phyloP scores from a whole-genome alignment of 225 moss, liverwort and hornwort species.

The Bryoerythrophyllum caledonicum region DNA sequence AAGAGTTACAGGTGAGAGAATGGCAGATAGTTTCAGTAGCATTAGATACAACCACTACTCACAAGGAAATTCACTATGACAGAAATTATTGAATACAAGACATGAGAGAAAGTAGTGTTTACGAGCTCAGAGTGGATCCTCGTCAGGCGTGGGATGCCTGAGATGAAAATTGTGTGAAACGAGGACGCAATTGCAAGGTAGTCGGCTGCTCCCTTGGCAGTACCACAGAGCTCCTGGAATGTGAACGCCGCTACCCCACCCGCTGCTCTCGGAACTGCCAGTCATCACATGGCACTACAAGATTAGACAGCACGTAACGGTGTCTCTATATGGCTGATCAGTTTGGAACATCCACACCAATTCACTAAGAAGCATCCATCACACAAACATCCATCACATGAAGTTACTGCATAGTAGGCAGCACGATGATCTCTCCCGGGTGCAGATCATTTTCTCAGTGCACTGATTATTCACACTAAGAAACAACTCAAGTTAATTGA shows the following conservation, averaged over 20 bases:
- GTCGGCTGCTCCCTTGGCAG: conserved; percentile 75
- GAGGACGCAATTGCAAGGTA: conserved; percentile 81
- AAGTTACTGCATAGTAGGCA: too few species aligned
- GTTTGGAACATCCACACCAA: background rate
- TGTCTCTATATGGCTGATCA: too few species aligned
- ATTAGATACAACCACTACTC: background rate
- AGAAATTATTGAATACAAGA: background rate
- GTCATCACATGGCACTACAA: conserved; percentile 10
- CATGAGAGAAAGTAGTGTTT: background rate
- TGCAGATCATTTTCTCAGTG: too few species aligned
- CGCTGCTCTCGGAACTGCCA: conserved; percentile 72
- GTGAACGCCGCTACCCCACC: conserved; percentile 74
- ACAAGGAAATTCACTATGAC: background rate
- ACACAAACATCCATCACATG: background rate
- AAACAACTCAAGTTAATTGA: too few species aligned
- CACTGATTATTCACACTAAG: too few species aligned
- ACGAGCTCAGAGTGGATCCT: conserved; percentile 71
- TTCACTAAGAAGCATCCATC: background rate
- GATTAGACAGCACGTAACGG: background rate
- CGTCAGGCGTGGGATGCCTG: conserved; percentile 62
- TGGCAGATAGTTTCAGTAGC: too few species aligned
- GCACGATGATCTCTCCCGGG: too few species aligned
- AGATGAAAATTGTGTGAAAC: conserved; percentile 75
- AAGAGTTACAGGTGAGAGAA: background rate
- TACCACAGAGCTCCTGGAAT: conserved; percentile 76